phyloP scores from a whole-genome alignment of 768 basidiomycete species.

The Coprinopsis cinerea region DNA sequence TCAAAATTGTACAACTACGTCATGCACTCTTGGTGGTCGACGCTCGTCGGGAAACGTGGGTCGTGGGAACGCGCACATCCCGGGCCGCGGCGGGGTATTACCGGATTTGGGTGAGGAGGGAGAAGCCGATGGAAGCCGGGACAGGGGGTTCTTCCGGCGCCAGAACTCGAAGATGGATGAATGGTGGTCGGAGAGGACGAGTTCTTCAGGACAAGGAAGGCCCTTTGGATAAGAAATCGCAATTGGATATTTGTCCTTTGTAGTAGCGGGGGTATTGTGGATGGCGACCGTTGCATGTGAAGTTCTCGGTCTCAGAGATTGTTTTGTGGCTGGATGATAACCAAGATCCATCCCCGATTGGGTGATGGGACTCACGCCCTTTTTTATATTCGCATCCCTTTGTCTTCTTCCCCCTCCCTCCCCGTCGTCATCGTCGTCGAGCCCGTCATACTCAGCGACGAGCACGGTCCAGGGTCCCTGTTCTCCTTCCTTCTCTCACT shows the following conservation, averaged over 20 bases:
- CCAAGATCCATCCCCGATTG: slow-evolving; percentile 16
- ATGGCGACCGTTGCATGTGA: slow-evolving; percentile 6
- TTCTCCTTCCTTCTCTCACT: slow-evolving; percentile 21
- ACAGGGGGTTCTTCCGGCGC: not conserved
- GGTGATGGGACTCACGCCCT: slow-evolving; percentile 19
- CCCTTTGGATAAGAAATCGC: not conserved
- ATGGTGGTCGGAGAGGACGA: not conserved
- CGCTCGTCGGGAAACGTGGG: slow-evolving; percentile 38
- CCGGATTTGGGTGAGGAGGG: slow-evolving; percentile 17
- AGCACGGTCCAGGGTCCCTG: slow-evolving; percentile 17
- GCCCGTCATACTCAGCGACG: slow-evolving; percentile 32
- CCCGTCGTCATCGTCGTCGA: slow-evolving; percentile 32
- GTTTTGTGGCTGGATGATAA: slow-evolving; percentile 12
- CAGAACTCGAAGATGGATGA: not conserved
- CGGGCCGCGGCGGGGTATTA: slow-evolving; percentile 18
- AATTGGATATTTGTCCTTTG: not conserved
- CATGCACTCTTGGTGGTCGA: slow-evolving; percentile 18
- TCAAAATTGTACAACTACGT: slow-evolving; percentile 21
- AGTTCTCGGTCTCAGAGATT: slow-evolving; percentile 1
- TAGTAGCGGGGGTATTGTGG: slow-evolving; percentile 5
- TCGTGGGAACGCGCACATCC: slow-evolving; percentile 23
- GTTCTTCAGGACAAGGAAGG: no score
- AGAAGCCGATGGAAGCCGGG: not conserved
- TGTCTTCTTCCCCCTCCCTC: slow-evolving; percentile 21
- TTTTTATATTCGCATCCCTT: slow-evolving; percentile 22